Percentiles rank a stretch among this genome's conserved stretches.
These are phyloP conservation scores for Cryptococcus floricola DNA, from an alignment of 1,284 basidiomycete genomes.

Conservation along the genomic window DNA sequence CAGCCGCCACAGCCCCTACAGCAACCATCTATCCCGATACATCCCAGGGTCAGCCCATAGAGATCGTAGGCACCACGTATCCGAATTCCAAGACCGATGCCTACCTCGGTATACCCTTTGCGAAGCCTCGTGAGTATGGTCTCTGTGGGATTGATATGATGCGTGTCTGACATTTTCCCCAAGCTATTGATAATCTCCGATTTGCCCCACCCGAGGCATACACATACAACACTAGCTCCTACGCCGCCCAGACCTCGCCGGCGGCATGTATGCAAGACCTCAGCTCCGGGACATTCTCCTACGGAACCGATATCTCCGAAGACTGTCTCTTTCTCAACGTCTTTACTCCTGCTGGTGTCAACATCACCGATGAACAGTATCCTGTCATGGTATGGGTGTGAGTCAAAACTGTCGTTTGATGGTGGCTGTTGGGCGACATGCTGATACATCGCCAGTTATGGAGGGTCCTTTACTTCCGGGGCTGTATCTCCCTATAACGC, in stretches of 20 bases:
- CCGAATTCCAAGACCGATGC: constrained; percentile 6
- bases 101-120: constrained; percentile 62
- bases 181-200: constrained; percentile 11
- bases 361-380: constrained; percentile 19
- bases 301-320: constrained; percentile 30
- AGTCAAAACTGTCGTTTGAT: constrained; percentile 1
- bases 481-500: constrained; percentile 20
- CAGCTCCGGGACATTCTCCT: constrained; percentile 15
- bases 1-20: neutral
- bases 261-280: constrained; percentile 35
- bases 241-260: constrained; percentile 25
- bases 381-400: constrained; percentile 43
- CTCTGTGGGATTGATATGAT: neutral
- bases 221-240: constrained; percentile 18
- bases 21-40: neutral
- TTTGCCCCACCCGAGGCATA: constrained; percentile 11
- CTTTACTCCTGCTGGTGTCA: constrained; percentile 28
- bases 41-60: neutral
- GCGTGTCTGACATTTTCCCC: neutral
- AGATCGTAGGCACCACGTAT: neutral
- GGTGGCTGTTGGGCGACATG: neutral
- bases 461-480: constrained; percentile 38
- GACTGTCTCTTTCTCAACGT: constrained; percentile 51
- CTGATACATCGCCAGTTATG: constrained; percentile 24
- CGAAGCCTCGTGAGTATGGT: constrained; percentile 52